These are phyloP conservation scores for Lactifluus pinguis DNA, from an alignment of 768 basidiomycete genomes.

Conservation along the genomic window DNA sequence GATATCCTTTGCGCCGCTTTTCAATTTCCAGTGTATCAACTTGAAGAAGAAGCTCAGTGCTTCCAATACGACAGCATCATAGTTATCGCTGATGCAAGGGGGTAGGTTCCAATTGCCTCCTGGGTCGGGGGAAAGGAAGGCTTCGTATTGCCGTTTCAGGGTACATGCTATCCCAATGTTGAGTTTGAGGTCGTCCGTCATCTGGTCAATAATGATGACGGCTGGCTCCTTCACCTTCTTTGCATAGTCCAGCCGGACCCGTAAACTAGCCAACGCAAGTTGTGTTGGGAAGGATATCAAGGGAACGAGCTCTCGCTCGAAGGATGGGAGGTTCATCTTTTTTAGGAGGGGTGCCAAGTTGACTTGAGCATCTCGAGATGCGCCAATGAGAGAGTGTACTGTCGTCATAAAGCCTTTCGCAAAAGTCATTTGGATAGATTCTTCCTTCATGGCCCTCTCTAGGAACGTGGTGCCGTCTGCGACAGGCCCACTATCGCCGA, in stretches of 20 bases:
- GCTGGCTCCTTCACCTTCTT: slow-evolving; percentile 83
- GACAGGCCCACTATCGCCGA: slow-evolving; percentile 34
- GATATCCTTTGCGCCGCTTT: slow-evolving; percentile 83
- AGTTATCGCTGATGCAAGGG: slow-evolving; percentile 81
- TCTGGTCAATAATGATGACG: slow-evolving; percentile 85
- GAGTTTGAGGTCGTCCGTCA: slow-evolving; percentile 86
- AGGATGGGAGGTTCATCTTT: slow-evolving; percentile 86
- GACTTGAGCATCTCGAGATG: slow-evolving; percentile 81
- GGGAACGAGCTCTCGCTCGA: slow-evolving; percentile 80
- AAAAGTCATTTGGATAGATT: slow-evolving; percentile 90
- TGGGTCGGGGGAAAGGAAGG: slow-evolving; percentile 80
- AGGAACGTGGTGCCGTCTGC: slow-evolving; percentile 80
- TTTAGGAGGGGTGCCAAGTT: slow-evolving; percentile 66
- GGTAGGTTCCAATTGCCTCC: slow-evolving; percentile 84
- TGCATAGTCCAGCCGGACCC: slow-evolving; percentile 82
- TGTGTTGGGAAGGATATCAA: slow-evolving; percentile 96
- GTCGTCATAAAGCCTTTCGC: slow-evolving; percentile 83
- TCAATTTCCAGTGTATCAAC: slow-evolving; percentile 91
- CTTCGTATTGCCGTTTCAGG: slow-evolving; percentile 91
- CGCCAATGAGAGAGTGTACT: slow-evolving; percentile 77
- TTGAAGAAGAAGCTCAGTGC: slow-evolving; percentile 86
- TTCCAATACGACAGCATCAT: slow-evolving; percentile 82
- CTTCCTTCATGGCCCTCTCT: slow-evolving; percentile 90
- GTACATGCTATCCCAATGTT: slow-evolving; percentile 88
- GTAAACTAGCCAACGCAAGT: slow-evolving; percentile 85